Evolutionary conservation across 1,284 basidiomycete species (phyloP).

Genomic region (Boletellus dicymbophilus): DNA sequence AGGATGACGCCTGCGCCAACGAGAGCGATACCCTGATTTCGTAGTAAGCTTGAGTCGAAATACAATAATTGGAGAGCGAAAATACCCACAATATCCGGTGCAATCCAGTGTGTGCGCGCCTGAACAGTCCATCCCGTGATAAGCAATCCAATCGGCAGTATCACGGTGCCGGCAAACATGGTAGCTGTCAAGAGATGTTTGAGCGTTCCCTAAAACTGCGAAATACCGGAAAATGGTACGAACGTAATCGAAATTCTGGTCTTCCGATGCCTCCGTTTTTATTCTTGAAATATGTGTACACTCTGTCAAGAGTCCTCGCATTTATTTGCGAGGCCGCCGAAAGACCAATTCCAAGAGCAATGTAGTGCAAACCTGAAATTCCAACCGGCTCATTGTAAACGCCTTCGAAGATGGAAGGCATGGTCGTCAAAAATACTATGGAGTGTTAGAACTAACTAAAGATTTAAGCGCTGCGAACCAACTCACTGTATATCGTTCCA

Average conservation of each 20-base stretch:
- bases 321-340: slow-evolving; percentile 47
- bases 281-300: slow-evolving; percentile 45
- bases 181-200: slow-evolving; percentile 40
- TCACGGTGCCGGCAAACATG: slow-evolving; percentile 57
- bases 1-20: slow-evolving; percentile 47
- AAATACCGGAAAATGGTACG: slow-evolving; percentile 3
- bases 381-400: slow-evolving; percentile 51
- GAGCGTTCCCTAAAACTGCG: background rate
- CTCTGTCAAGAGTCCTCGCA: slow-evolving; percentile 46
- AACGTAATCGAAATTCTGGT: slow-evolving; percentile 48
- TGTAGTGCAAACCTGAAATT: slow-evolving; percentile 61
- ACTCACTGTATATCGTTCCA: slow-evolving; percentile 55
- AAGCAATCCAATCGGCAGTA: slow-evolving; percentile 61
- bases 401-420: slow-evolving; percentile 59
- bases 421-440: slow-evolving; percentile 63
- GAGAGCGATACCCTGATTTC: slow-evolving; percentile 51
- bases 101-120: slow-evolving; percentile 62
- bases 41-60: background rate
- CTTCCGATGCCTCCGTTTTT: slow-evolving; percentile 46
- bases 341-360: slow-evolving; percentile 52
- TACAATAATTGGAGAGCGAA: background rate
- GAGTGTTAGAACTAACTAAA: slow-evolving; percentile 11
- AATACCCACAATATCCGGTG: slow-evolving; percentile 57
- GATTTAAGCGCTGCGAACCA: background rate
- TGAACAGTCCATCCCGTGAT: slow-evolving; percentile 69